phyloP scores from a whole-genome alignment of 345 rosid genomes.

The Hypericum androsaemum region DNA sequence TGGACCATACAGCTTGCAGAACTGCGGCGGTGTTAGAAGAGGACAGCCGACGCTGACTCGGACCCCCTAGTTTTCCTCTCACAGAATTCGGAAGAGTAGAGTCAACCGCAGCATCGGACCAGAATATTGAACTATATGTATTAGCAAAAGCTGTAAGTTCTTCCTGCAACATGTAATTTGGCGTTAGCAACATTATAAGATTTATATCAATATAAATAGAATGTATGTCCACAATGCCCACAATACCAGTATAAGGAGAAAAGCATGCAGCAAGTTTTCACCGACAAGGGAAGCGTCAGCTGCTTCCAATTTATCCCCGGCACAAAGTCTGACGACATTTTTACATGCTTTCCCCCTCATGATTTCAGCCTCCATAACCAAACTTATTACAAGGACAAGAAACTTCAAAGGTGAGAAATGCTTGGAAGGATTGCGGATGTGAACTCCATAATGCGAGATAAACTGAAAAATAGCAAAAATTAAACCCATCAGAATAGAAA shows the following conservation, averaged over 20 bases:
- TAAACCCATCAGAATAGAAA: slow-evolving; percentile 11
- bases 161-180: slow-evolving; percentile 32
- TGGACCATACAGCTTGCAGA: slow-evolving; percentile 62
- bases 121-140: slow-evolving; percentile 54
- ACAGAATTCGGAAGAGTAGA: slow-evolving; percentile 57
- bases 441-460: slow-evolving; percentile 35
- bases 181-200: too few relatives aligned
- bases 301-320: slow-evolving; percentile 21
- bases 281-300: slow-evolving; percentile 23
- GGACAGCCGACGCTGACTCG: slow-evolving; percentile 86
- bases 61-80: slow-evolving; percentile 88
- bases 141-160: slow-evolving; percentile 57
- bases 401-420: slow-evolving; percentile 44
- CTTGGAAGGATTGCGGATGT: slow-evolving; percentile 37
- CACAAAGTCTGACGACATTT: slow-evolving; percentile 23
- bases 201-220: neutral
- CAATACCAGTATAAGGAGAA: slow-evolving; percentile 49
- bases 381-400: slow-evolving; percentile 42
- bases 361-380: slow-evolving; percentile 54
- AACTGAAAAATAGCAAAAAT: slow-evolving; percentile 37
- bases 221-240: slow-evolving; percentile 7
- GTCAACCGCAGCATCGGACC: slow-evolving; percentile 33
- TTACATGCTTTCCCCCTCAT: slow-evolving; percentile 38
- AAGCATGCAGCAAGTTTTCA: slow-evolving; percentile 35
- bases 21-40: slow-evolving; percentile 51